Conservation (phyloP, 2,329 filamentous ascomycete genomes). For the Fusarium sarcochroum region DNA sequence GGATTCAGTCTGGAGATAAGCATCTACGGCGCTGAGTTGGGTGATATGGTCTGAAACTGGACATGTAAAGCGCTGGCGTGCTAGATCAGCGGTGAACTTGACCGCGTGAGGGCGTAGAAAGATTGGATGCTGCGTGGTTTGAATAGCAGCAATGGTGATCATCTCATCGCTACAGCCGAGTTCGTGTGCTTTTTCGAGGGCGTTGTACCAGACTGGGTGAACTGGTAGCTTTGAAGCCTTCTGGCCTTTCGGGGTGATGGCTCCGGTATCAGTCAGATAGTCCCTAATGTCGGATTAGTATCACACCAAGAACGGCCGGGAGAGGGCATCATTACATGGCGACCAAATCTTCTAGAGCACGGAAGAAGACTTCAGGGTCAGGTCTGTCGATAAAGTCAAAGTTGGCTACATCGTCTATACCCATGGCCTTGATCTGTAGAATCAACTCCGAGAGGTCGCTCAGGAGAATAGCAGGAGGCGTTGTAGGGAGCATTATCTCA, state of each 20-base stretch:
- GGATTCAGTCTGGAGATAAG: too few species aligned
- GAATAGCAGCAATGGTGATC: constrained; percentile 4
- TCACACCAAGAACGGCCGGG: too few species aligned
- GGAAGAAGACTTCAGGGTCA: constrained; percentile 92
- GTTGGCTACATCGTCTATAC: constrained; percentile 94
- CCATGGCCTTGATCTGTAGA: constrained; percentile 98
- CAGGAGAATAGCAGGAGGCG: constrained; percentile 94
- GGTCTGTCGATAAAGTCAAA: constrained; percentile 99
- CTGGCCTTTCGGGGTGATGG: constrained; percentile 3
- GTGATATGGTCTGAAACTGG: neutral
- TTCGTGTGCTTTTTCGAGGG: neutral
- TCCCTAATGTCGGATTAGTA: neutral
- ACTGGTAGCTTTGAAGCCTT: constrained; percentile 7
- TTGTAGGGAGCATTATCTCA: constrained; percentile 94
- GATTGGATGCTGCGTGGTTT: constrained; percentile 7
- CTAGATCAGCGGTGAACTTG: neutral
- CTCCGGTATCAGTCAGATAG: neutral
- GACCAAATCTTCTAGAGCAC: constrained; percentile 81
- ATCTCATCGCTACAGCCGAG: constrained; percentile 7
- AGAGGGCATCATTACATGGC: neutral
- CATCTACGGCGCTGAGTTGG: too few species aligned
- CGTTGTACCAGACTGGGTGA: constrained; percentile 13
- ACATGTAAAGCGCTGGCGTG: neutral
- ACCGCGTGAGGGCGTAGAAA: neutral
- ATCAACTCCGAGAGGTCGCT: constrained; percentile 94